Base-by-base conservation (phyloP, 768 basidiomycete species). In the Hygrophorus pudorinus region DNA sequence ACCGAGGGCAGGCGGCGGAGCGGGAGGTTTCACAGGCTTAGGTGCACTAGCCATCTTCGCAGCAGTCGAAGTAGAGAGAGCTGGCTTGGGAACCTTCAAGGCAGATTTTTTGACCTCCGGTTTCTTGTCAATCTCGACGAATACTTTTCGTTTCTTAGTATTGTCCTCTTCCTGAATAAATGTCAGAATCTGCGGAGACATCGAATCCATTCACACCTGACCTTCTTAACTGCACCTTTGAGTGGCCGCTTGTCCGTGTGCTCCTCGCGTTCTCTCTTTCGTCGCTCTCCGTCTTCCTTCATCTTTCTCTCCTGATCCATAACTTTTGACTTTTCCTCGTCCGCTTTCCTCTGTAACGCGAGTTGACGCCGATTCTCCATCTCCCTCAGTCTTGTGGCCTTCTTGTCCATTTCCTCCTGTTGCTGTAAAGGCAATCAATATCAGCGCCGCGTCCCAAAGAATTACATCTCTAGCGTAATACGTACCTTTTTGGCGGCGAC, bases 401-500 rank as follows among this genome's bases (percentile, higher is more conserved):
- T 89, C 64, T 83, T 88, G 51, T 88, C 89, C 28, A 75, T 72
- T 56, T 88, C 85, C 51, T 85, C 87, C 68, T 93, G 86, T 71
- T 93, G 88, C 93, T 96, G 55, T 41, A 34, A 20, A 5, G 32
- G 29, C 18, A 20, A 17, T 50, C 41, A 38, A 47, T 52, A 31
- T 51, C 44, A 18, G 24, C n/a, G 17, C 28, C 43, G 34, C 20
- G 6, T 17, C 8, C 20, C 21, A 28, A 37, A 18, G 34, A 13
- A n/a, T 17, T 12, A 46, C 37, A 9, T 13, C 9, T 40, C 13
- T 1, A 16, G 30, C 21, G 44, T 3, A 38, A 41, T 8, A 55
- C 67, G n/a, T 13, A 91, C 92, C 81, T 84, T 94, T 68, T 89
- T 93, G 2, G 88, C 89, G 2, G 79, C 86, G 13, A 75, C 75